A percentile compares a stretch with the other conserved stretches of the same genome.
phyloP scores from a whole-genome alignment of 2,329 filamentous ascomycete genomes.

The Cladosporium halotolerans region DNA sequence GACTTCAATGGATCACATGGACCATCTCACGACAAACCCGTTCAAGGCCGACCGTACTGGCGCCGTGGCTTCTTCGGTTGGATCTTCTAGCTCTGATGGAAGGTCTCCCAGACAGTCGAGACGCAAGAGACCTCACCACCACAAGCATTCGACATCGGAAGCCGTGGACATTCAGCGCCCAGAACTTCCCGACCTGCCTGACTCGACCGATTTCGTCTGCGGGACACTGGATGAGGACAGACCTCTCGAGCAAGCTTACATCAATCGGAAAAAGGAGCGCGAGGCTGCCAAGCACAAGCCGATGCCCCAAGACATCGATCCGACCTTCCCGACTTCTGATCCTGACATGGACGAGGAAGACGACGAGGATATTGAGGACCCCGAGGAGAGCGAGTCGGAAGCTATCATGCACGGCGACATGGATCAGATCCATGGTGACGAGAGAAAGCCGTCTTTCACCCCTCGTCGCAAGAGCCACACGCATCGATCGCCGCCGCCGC shows the following conservation, averaged over 20 bases:
- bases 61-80: conserved; percentile 49
- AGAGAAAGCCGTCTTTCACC: conserved; percentile 3
- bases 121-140: background rate
- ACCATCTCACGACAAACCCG: conserved; percentile 36
- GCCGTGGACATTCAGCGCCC: conserved; percentile 28
- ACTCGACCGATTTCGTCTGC: conserved; percentile 98
- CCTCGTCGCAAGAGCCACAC: conserved; percentile 13
- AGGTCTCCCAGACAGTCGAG: conserved; percentile 15
- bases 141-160: conserved; percentile 7
- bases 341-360: conserved; percentile 76
- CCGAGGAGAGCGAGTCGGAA: conserved; percentile 58
- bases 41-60: conserved; percentile 35
- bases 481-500: conserved; percentile 31
- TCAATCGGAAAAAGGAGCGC: conserved; percentile 74
- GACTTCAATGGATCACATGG: conserved; percentile 48
- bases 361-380: conserved; percentile 53
- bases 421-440: conserved; percentile 25
- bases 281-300: conserved; percentile 72
- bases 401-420: conserved; percentile 55
- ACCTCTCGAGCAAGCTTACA: conserved; percentile 87
- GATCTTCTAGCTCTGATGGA: conserved; percentile 40
- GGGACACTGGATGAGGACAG: conserved; percentile 94
- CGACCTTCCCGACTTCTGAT: conserved; percentile 92
- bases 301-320: conserved; percentile 95
- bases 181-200: conserved; percentile 67